Evolutionary conservation across 495 filamentous ascomycete species (phyloP), one percentile per base, ranked within the genome.

Genomic region (Aspergillus indologenus): DNA sequence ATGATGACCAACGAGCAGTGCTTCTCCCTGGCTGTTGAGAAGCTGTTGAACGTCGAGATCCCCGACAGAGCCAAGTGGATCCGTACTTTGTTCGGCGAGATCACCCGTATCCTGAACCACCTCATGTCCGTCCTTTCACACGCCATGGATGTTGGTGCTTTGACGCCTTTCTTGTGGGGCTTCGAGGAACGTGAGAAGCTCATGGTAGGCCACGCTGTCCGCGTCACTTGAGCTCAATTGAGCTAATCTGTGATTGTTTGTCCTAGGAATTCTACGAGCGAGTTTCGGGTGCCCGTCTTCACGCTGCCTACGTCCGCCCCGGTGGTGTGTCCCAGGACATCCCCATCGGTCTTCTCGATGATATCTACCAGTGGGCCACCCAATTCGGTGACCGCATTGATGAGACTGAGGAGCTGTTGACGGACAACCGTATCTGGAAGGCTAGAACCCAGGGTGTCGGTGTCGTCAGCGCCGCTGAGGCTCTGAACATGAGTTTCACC

Each of bases 1-100:
- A 99, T 99, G 95, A 98, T 98, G 94, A 98, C 94, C 61, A 97
- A 97, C 75, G 95, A 99, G 81, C 95, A 99, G 77, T 97, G 93
- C 67, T 99, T 88, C 73, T 84, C 91, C 14, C 80, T 99, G 54
- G 95, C 90, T 40, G 92, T 97, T 54, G 95, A 99, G 82, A 99
- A 98, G 85, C 82, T 99, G 52, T 76, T 99, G 67, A 99, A 99
- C 77, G 82, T 99, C 65, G 95, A 99, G 69, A 90, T 99, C 65
- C 95, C 95, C 24, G 88, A 91, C 49, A 82, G 95, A 60, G 95
- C 95, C 57, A 99, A 99, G 76, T 99, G 84, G 81, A 99, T 99
- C 70, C 85, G 95, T 49, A 97, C 93, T 23, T 15, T 99, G 78
- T 99, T 99, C 71, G 95, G 85, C 61, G 95, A 99, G 74, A 93